These are phyloP conservation scores for Ensete glaucum DNA, from an alignment of 176 grass and related monocot species.

Conservation along the genomic window DNA sequence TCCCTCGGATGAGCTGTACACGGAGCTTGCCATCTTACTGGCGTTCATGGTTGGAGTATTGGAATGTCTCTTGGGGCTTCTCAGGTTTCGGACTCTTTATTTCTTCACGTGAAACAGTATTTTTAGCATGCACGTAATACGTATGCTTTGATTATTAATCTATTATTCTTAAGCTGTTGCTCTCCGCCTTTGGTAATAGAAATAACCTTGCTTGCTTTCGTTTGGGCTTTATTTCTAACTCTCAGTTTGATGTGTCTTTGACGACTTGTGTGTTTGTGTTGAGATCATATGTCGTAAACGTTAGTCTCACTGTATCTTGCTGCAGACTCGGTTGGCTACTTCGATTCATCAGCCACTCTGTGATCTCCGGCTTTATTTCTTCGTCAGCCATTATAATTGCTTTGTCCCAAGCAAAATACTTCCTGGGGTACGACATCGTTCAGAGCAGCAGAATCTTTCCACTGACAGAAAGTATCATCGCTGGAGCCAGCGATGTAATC, in stretches of 20 bases:
- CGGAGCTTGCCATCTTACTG: constrained; percentile 76
- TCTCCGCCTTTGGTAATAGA: no score
- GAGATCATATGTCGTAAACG: no score
- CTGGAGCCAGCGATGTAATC: constrained; percentile 63
- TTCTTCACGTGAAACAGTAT: no score
- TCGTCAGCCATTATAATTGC: constrained; percentile 91
- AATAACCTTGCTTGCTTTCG: no score
- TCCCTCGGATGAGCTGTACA: constrained; percentile 71
- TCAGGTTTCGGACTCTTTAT: no score
- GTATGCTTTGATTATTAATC: no score
- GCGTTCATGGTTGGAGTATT: constrained; percentile 89
- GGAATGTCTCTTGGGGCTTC: constrained; percentile 37
- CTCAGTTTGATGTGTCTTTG: no score
- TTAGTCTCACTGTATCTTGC: constrained; percentile 4
- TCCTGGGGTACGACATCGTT: constrained; percentile 68
- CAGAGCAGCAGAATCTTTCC: constrained; percentile 94
- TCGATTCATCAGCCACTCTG: constrained; percentile 91
- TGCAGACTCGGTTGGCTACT: constrained; percentile 87
- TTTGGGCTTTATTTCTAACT: no score
- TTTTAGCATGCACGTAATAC: no score
- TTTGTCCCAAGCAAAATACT: constrained; percentile 92
- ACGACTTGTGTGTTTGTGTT: no score
- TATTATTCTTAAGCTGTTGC: no score
- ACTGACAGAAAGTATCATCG: constrained; percentile 64
- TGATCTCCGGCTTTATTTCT: constrained; percentile 93